Percentiles rank a stretch among this genome's conserved stretches.
phyloP scores from a whole-genome alignment of 768 basidiomycete species.

The Russula dissimulans region DNA sequence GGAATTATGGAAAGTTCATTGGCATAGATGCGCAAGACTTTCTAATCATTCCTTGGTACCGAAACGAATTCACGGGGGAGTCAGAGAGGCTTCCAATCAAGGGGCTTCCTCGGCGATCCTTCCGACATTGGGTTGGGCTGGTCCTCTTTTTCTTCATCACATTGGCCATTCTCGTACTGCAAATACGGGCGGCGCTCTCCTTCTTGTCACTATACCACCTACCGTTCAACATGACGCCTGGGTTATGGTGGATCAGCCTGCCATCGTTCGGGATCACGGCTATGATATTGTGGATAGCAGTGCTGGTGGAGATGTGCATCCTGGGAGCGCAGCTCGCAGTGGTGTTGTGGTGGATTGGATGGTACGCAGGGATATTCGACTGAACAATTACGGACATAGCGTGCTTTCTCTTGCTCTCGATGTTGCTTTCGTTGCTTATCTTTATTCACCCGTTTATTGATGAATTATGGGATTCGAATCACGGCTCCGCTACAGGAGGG shows the following conservation, averaged over 20 bases:
- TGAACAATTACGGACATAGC: slow-evolving; percentile 20
- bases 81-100: slow-evolving; percentile 54
- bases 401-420: neutral
- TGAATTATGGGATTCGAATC: slow-evolving; percentile 13
- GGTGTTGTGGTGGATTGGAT: slow-evolving; percentile 67
- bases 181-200: slow-evolving; percentile 48
- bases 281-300: slow-evolving; percentile 58
- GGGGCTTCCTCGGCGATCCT: slow-evolving; percentile 50
- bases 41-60: slow-evolving; percentile 72
- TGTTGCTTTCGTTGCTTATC: neutral
- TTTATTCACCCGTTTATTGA: slow-evolving; percentile 7
- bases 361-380: slow-evolving; percentile 47
- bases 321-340: slow-evolving; percentile 51
- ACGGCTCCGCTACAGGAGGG: neutral
- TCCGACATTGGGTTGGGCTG: slow-evolving; percentile 61
- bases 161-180: slow-evolving; percentile 43
- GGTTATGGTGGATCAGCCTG: slow-evolving; percentile 52
- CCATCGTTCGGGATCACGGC: slow-evolving; percentile 59
- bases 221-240: slow-evolving; percentile 47
- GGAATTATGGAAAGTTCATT: slow-evolving; percentile 73
- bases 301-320: slow-evolving; percentile 48
- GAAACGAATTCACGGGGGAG: slow-evolving; percentile 79
- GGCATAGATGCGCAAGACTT: slow-evolving; percentile 74
- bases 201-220: slow-evolving; percentile 47
- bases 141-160: slow-evolving; percentile 41